These are phyloP conservation scores for Calocybe cyanea DNA, from an alignment of 768 basidiomycete genomes.

Conservation along the genomic window DNA sequence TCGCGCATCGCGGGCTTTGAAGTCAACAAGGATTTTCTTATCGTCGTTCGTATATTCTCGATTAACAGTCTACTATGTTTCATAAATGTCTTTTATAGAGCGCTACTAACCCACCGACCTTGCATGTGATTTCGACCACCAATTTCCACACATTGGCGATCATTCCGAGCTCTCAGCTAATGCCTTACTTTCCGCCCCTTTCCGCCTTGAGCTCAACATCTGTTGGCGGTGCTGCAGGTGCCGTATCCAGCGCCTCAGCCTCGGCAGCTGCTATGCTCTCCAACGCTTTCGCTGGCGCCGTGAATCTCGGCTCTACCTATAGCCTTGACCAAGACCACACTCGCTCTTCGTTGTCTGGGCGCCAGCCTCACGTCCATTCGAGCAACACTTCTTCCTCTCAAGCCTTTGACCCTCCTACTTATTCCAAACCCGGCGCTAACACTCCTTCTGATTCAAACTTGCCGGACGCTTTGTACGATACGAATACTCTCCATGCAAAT, in stretches of 20 bases:
- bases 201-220: not conserved
- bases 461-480: too few species aligned
- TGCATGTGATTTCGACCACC: constrained; percentile 54
- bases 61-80: not conserved
- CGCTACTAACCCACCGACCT: constrained; percentile 48
- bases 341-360: too few species aligned
- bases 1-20: constrained; percentile 33
- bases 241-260: not conserved
- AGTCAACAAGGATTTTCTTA: constrained; percentile 46
- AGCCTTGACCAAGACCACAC: too few species aligned
- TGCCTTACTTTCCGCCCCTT: constrained; percentile 37
- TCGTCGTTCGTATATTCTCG: constrained; percentile 44
- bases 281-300: constrained; percentile 9
- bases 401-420: too few species aligned
- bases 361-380: too few species aligned
- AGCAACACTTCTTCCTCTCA: too few species aligned
- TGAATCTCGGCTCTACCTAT: not conserved
- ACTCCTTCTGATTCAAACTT: too few species aligned
- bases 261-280: constrained; percentile 8
- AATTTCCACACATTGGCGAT: constrained; percentile 49
- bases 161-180: constrained; percentile 43
- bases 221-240: constrained; percentile 12
- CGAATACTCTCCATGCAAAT: too few species aligned
- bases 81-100: constrained; percentile 34
- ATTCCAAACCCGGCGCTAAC: too few species aligned